phyloP scores from a whole-genome alignment of 1,284 basidiomycete genomes.

The Ceratobasidium sp. region DNA sequence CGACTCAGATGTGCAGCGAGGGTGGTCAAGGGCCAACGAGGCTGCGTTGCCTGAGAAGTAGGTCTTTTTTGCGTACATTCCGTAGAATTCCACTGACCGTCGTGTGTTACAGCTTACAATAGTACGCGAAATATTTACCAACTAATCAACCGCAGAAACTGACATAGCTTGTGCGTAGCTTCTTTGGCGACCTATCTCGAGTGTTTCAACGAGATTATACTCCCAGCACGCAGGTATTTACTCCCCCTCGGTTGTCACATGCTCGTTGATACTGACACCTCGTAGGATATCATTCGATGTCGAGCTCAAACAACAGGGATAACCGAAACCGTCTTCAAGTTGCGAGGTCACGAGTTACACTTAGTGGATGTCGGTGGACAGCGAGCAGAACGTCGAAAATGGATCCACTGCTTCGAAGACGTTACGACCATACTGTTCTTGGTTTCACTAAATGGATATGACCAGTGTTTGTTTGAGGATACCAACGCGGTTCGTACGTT shows the following conservation, averaged over 20 bases:
- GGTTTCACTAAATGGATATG: constrained; percentile 88
- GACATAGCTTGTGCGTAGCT: constrained; percentile 55
- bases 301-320: constrained; percentile 92
- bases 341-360: constrained; percentile 78
- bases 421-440: constrained; percentile 89
- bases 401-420: constrained; percentile 88
- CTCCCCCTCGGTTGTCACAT: not conserved
- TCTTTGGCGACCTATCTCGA: constrained; percentile 80
- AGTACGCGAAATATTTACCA: constrained; percentile 10
- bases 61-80: constrained; percentile 49
- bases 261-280: not conserved
- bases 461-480: constrained; percentile 94
- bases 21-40: constrained; percentile 81
- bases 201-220: constrained; percentile 78
- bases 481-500: constrained; percentile 76
- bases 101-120: constrained; percentile 43
- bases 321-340: constrained; percentile 88
- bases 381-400: constrained; percentile 88
- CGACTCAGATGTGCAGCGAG: constrained; percentile 78
- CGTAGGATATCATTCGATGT: constrained; percentile 80
- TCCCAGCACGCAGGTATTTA: constrained; percentile 71
- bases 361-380: constrained; percentile 94
- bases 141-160: not conserved
- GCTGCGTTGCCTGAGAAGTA: constrained; percentile 91
- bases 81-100: not conserved